Percentiles rank a stretch among this genome's conserved stretches.
Conservation (phyloP, 306 rosid species). For the Oemleria cerasiformis region DNA sequence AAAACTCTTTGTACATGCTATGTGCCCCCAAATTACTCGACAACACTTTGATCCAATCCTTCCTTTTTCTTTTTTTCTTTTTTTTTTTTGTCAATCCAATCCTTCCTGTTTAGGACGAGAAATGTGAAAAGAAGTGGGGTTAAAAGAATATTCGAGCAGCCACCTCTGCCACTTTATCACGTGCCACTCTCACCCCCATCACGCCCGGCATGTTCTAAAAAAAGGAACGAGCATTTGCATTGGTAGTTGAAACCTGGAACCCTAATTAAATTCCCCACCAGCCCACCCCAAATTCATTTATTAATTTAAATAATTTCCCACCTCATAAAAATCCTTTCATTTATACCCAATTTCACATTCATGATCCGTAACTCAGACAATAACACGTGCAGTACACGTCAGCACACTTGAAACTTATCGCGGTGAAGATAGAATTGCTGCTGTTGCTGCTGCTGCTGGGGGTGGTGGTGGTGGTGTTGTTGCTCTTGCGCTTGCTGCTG, state of each 20-base stretch:
- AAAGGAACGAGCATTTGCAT: background rate
- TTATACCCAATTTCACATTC: background rate
- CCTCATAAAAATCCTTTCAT: too few relatives aligned
- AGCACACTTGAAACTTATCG: slow-evolving; percentile 33
- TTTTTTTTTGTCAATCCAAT: background rate
- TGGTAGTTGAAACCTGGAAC: slow-evolving; percentile 4
- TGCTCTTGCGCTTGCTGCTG: slow-evolving; percentile 11
- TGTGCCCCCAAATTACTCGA: too few relatives aligned
- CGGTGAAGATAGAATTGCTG: slow-evolving; percentile 26
- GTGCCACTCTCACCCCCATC: slow-evolving; percentile 18
- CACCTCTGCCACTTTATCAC: slow-evolving; percentile 21
- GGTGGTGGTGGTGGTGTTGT: background rate
- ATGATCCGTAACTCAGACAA: background rate
- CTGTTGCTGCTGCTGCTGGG: slow-evolving; percentile 11
- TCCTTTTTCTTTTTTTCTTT: too few relatives aligned
- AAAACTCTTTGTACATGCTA: too few relatives aligned
- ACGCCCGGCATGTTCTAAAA: background rate
- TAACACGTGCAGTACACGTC: slow-evolving; percentile 21
- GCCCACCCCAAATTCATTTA: background rate
- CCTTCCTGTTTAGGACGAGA: background rate
- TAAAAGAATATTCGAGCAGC: slow-evolving; percentile 7
- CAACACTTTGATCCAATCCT: too few relatives aligned
- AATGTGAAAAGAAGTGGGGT: background rate
- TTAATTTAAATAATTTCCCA: background rate
- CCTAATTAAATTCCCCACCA: background rate